Evolutionary conservation across 768 basidiomycete species (phyloP).

Genomic region (Auricularia cornea): DNA sequence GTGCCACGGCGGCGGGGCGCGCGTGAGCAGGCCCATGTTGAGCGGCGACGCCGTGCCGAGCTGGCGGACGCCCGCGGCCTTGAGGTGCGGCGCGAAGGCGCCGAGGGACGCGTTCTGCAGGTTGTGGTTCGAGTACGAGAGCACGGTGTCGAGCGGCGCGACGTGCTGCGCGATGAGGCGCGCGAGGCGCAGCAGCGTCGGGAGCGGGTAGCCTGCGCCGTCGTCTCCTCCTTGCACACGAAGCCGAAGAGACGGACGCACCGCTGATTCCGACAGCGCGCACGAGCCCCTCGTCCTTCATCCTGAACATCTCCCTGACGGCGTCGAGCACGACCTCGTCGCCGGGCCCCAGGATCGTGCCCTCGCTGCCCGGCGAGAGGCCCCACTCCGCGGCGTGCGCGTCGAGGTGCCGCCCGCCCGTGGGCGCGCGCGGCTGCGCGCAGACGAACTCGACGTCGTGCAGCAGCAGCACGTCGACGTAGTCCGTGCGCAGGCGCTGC

Average conservation of each 20-base stretch:
- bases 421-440: constrained; percentile 33
- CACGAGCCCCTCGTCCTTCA: constrained; percentile 67
- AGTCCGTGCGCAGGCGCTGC: constrained; percentile 59
- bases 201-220: constrained; percentile 63
- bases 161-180: constrained; percentile 59
- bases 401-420: constrained; percentile 31
- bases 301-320: constrained; percentile 50
- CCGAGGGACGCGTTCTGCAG: constrained; percentile 61
- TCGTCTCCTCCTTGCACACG: neutral
- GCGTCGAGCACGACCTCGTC: constrained; percentile 68
- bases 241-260: constrained; percentile 19
- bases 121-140: constrained; percentile 75
- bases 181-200: constrained; percentile 75
- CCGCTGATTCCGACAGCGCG: constrained; percentile 75
- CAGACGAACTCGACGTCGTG: constrained; percentile 81
- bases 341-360: constrained; percentile 51
- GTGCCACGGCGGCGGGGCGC: constrained; percentile 59
- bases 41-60: constrained; percentile 75
- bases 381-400: constrained; percentile 52
- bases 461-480: constrained; percentile 73
- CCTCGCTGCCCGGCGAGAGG: constrained; percentile 48
- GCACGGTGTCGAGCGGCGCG: constrained; percentile 66
- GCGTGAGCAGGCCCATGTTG: constrained; percentile 71
- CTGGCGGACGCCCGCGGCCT: constrained; percentile 53
- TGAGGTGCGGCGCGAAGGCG: constrained; percentile 48